Evolutionary conservation across 805 yeast genomes (phyloP).

Genomic region (Saccharomycopsis fodiens): DNA sequence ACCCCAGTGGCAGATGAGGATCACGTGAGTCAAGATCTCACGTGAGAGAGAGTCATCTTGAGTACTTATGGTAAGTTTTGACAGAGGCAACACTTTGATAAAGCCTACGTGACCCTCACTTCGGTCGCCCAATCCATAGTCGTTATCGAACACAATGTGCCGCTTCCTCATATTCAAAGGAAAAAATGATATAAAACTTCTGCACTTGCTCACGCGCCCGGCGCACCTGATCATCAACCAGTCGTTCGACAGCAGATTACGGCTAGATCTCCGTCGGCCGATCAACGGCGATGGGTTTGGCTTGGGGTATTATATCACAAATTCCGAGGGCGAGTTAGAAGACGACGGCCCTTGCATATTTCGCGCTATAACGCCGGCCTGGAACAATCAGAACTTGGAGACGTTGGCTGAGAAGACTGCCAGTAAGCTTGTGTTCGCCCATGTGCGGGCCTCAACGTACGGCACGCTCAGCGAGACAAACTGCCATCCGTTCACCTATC

Average conservation of each 20-base stretch:
- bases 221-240: slow-evolving; percentile 97
- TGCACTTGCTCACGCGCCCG: slow-evolving; percentile 85
- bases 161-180: slow-evolving; percentile 87
- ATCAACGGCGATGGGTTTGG: slow-evolving; percentile 99
- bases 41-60: too few species aligned
- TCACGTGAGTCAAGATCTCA: too few species aligned
- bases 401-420: slow-evolving; percentile 83
- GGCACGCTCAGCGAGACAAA: slow-evolving; percentile 93
- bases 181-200: slow-evolving; percentile 76
- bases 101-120: too few species aligned
- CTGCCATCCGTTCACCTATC: slow-evolving; percentile 92
- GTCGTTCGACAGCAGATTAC: slow-evolving; percentile 80
- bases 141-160: too few species aligned
- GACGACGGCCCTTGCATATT: slow-evolving; percentile 79
- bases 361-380: slow-evolving; percentile 95
- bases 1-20: too few species aligned
- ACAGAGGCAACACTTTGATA: too few species aligned
- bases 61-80: too few species aligned
- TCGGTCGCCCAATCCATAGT: too few species aligned
- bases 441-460: slow-evolving; percentile 92
- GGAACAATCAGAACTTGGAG: slow-evolving; percentile 91
- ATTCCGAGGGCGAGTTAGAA: slow-evolving; percentile 38
- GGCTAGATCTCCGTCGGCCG: slow-evolving; percentile 84
- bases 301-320: slow-evolving; percentile 77
- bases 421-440: slow-evolving; percentile 82